A percentile compares a stretch with the other conserved stretches of the same genome.
Conservation (phyloP, 495 filamentous ascomycete genomes). For the Parachaetomium inaequale region DNA sequence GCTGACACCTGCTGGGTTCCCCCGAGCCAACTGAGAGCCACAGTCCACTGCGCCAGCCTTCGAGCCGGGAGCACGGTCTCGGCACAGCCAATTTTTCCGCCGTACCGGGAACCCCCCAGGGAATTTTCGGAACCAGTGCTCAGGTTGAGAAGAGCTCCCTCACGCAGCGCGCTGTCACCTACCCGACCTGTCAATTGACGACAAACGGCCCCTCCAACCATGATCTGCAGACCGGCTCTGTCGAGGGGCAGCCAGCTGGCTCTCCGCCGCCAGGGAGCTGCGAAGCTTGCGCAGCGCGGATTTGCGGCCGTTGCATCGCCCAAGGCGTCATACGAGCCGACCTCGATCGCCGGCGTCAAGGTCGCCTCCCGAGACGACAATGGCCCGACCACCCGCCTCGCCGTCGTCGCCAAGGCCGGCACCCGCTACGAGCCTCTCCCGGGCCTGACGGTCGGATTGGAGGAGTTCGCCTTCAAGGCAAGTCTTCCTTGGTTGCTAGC, state of each 20-base stretch:
- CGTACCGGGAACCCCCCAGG: slow-evolving; percentile 29
- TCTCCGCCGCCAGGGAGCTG: slow-evolving; percentile 61
- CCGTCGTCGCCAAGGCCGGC: slow-evolving; percentile 87
- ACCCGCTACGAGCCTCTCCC: slow-evolving; percentile 86
- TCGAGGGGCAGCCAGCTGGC: slow-evolving; percentile 73
- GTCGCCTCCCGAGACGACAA: slow-evolving; percentile 81
- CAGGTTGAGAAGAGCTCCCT: slow-evolving; percentile 27
- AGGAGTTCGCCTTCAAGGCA: slow-evolving; percentile 96
- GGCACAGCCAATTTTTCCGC: slow-evolving; percentile 36
- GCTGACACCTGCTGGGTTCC: slow-evolving; percentile 14
- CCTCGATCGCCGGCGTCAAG: slow-evolving; percentile 83
- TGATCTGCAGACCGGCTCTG: slow-evolving; percentile 81
- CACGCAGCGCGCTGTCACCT: slow-evolving; percentile 30
- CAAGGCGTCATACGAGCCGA: slow-evolving; percentile 78
- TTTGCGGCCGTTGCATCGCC: slow-evolving; percentile 77
- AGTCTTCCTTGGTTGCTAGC: slow-evolving; percentile 28
- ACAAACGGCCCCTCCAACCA: slow-evolving; percentile 53
- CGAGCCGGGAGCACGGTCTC: slow-evolving; percentile 18
- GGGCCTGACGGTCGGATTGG: slow-evolving; percentile 82
- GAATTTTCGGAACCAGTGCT: slow-evolving; percentile 36
- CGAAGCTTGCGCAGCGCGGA: slow-evolving; percentile 55
- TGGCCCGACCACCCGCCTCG: slow-evolving; percentile 84
- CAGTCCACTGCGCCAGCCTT: neutral
- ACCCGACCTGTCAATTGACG: slow-evolving; percentile 43
- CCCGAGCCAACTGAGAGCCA: neutral